These are phyloP conservation scores for Monotropa hypopitys DNA, from an alignment of 179 eudicot species.

Conservation along the genomic window DNA sequence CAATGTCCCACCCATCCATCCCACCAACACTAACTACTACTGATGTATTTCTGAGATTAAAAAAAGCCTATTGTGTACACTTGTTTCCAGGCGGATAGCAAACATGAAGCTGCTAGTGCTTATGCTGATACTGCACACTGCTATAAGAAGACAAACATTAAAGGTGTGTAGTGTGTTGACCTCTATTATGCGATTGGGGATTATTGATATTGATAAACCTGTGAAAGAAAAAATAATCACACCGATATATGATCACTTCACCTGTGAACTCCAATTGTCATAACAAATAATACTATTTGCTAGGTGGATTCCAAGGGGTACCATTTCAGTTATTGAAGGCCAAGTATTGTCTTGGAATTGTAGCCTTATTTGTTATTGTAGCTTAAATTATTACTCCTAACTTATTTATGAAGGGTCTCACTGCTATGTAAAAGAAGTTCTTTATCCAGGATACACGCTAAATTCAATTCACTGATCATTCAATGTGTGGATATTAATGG, in stretches of 20 bases:
- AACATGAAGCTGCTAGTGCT: constrained; percentile 83
- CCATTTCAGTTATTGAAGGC: not conserved
- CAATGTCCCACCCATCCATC: too few relatives aligned
- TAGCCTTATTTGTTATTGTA: not conserved
- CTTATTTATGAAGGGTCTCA: not conserved
- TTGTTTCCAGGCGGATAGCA: constrained; percentile 55
- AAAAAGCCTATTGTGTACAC: not conserved
- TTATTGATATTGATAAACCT: not conserved
- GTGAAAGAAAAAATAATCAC: not conserved
- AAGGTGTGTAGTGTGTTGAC: constrained; percentile 28
- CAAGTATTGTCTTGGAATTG: not conserved
- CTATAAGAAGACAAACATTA: constrained; percentile 59
- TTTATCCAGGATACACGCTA: not conserved
- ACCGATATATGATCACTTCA: not conserved
- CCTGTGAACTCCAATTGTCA: not conserved
- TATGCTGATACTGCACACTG: constrained; percentile 82
- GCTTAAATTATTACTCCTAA: not conserved
- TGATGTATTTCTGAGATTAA: too few relatives aligned
- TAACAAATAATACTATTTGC: not conserved
- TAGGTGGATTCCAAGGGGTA: not conserved
- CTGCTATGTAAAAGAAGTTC: not conserved
- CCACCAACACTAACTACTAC: too few relatives aligned
- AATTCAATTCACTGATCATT: not conserved
- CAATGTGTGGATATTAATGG: not conserved
- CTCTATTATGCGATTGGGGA: not conserved